phyloP scores from a whole-genome alignment of 257 asterid genomes.

The Solanum peruvianum region DNA sequence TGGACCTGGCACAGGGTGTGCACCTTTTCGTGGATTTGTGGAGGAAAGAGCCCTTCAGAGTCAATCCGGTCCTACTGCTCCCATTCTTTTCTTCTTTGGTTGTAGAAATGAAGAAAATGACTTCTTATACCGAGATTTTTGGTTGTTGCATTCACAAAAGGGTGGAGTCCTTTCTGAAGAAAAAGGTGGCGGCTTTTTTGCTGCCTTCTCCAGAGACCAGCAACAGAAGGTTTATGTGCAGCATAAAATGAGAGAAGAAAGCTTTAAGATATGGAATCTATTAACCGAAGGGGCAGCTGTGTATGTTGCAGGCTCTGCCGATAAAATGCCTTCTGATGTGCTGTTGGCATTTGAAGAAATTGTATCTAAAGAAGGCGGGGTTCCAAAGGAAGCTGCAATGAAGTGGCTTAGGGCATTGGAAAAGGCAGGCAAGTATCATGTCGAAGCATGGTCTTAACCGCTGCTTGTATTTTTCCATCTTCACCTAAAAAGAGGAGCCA shows the following conservation, averaged over 20 bases:
- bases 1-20: slow-evolving; percentile 99
- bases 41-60: slow-evolving; percentile 78
- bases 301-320: slow-evolving; percentile 86
- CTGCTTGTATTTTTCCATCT: neutral
- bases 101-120: slow-evolving; percentile 69
- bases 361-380: slow-evolving; percentile 47
- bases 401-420: slow-evolving; percentile 67
- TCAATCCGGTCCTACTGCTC: slow-evolving; percentile 53
- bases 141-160: slow-evolving; percentile 52
- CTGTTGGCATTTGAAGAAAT: slow-evolving; percentile 66
- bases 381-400: slow-evolving; percentile 47
- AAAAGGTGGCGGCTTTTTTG: slow-evolving; percentile 80
- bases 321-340: slow-evolving; percentile 88
- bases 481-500: neutral
- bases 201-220: slow-evolving; percentile 86
- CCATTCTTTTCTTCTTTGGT: slow-evolving; percentile 75
- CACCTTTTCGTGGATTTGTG: slow-evolving; percentile 83
- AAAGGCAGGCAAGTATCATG: slow-evolving; percentile 72
- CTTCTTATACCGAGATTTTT: slow-evolving; percentile 70
- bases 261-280: slow-evolving; percentile 58
- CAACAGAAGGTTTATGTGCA: slow-evolving; percentile 81
- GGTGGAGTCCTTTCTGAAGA: slow-evolving; percentile 72
- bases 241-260: slow-evolving; percentile 69
- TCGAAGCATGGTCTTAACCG: slow-evolving; percentile 82
- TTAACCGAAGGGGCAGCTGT: slow-evolving; percentile 64